Evolutionary conservation across 805 yeast genomes (phyloP), one percentile per base, ranked within the genome.

Genomic region (Candida jianshihensis): DNA sequence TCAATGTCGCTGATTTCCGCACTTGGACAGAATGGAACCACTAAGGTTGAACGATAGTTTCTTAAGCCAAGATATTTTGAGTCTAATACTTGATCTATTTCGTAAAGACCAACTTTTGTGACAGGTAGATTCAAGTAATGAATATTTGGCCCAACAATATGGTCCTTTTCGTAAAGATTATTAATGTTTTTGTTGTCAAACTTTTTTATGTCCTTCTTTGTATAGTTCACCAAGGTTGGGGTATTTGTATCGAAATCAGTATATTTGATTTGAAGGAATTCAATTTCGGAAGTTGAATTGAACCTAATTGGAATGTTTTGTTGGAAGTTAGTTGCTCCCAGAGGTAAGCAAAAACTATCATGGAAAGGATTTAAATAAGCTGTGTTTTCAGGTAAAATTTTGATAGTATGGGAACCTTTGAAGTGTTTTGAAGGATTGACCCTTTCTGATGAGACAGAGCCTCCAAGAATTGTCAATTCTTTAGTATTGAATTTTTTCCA

Each of bases 351-450:
- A 41, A 71, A 72, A 5, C 74, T 66, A 20, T 73, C 76, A 34
- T 68, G 73, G 47, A 76, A 73, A 3, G 96, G 96, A 44, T 89
- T 87, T 48, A 92, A 61, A 49, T 70, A 66, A 5, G 94, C 96
- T 0, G 94, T 81, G 30, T 94, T 82, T 59, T 90, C 97, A 0
- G 98, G 97, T 25, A 92, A 64, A 42, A 84, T 83, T 51, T 89
- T 83, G 42, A 92, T 81, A 1, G 89, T 83, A 51, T 85, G 84
- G 30, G 77, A 78, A 30, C 98, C 98, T 50, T 75, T 81, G 56
- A 89, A 82, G 56, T 88, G 94, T 31, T 42, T 44, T 19, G 49
- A 37, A 1, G 33, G 47, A 36, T 34, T 63, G 45, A 14, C 57
- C 42, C 42, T 61, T 48, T 35, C 54, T 12, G 30, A 43, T 32